Evolutionary conservation across 257 asterid genomes (phyloP), one percentile per base, ranked within the genome.

Genomic region (Fraxinus excelsior): DNA sequence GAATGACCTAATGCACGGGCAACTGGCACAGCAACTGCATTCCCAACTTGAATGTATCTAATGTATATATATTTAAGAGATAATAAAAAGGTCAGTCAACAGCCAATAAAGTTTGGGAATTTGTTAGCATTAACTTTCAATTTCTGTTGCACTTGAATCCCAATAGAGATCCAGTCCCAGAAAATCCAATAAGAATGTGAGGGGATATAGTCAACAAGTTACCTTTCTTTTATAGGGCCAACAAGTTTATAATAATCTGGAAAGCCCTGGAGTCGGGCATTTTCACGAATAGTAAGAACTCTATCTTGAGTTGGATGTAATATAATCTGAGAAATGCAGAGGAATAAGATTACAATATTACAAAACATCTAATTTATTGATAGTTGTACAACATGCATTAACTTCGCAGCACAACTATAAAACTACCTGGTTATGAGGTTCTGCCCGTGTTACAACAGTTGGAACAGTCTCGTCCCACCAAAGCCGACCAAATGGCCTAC

Each of bases 401-500:
- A 49, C 66, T 0, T 71, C 74, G 23, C 64, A 74, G 7, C 62
- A 16, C 25, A 34, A 32, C 62, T 4, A 2, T 19, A 49, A 49
- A 3, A 14, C 0, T 76, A 93, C 99, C 83, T 89, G 98, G 67
- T 95, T 95, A 60, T 95, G 98, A 3, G 99, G 99, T 46, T 93
- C 93, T 0, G 99, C 99, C 1, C 99, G 88, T 11, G 97, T 91
- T 11, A 91, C 90, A 21, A 95, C 98, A 0, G 99, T 95, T 0
- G 98, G 89, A 34, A 95, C 98, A 0, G 90, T 95, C 66, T 90
- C 94, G 14, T 95, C 97, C 96, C 95, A 92, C 99, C 99, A 94
- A 35, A 94, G 67, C 9, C 97, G 94, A 7, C 92, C 94, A 87
- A 95, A 95, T 6, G 99, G 98, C 85, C 99, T 92, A 78, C 79